phyloP scores from a whole-genome alignment of 495 filamentous ascomycete species.

The Parathielavia appendiculata region DNA sequence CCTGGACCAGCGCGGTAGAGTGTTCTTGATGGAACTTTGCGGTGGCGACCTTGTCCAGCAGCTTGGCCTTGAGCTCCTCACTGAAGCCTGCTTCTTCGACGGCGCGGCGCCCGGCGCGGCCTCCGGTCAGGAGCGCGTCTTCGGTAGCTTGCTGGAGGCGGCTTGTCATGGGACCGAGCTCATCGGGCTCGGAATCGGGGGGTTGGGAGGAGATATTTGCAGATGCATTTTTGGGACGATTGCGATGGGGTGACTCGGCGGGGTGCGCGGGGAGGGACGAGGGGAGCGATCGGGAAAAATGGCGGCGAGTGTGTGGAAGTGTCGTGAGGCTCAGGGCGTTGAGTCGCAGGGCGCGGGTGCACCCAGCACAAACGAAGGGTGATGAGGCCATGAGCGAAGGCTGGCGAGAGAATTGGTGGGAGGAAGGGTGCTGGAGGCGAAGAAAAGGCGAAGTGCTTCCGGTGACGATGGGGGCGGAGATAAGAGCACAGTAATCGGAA shows the following conservation, averaged over 20 bases:
- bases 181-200: slow-evolving; percentile 19
- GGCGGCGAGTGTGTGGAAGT: slow-evolving; percentile 3
- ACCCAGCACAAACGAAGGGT: slow-evolving; percentile 17
- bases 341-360: slow-evolving; percentile 15
- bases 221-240: background rate
- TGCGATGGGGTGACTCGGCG: background rate
- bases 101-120: slow-evolving; percentile 65
- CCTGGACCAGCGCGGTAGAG: slow-evolving; percentile 62
- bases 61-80: slow-evolving; percentile 69
- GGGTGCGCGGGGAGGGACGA: background rate
- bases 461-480: background rate
- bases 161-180: slow-evolving; percentile 62
- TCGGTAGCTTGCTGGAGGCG: slow-evolving; percentile 76
- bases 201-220: background rate
- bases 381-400: slow-evolving; percentile 13
- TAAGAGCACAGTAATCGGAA: background rate
- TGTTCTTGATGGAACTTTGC: slow-evolving; percentile 67
- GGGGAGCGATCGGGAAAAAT: background rate
- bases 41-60: slow-evolving; percentile 68
- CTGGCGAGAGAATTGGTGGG: background rate
- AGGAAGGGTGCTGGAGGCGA: background rate
- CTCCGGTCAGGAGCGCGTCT: slow-evolving; percentile 65
- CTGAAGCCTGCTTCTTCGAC: slow-evolving; percentile 82
- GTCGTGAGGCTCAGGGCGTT: background rate
- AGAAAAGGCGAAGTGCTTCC: background rate